These are phyloP conservation scores for Colletotrichum destructivum DNA, from an alignment of 2,329 filamentous ascomycete species.

Conservation along the genomic window DNA sequence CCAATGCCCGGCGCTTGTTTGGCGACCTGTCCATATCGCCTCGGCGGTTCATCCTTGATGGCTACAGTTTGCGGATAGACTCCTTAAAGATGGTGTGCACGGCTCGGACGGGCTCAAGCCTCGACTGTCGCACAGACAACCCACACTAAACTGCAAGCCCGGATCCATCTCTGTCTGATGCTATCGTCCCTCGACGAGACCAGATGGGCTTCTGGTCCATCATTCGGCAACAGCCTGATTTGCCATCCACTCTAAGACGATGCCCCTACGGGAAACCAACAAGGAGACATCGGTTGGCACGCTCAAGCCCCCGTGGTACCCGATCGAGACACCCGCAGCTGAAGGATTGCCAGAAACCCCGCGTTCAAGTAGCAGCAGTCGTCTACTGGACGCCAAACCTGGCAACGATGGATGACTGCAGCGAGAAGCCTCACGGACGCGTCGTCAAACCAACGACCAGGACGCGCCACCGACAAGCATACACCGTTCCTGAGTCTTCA, in stretches of 20 bases:
- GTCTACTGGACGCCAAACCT: constrained; percentile 10
- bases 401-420: constrained; percentile 25
- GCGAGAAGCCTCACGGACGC: constrained; percentile 26
- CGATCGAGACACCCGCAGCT: constrained; percentile 31
- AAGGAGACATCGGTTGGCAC: constrained; percentile 9
- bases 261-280: constrained; percentile 16
- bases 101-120: constrained; percentile 12
- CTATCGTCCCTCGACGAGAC: constrained; percentile 19
- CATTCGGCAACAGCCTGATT: constrained; percentile 15
- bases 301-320: constrained; percentile 10
- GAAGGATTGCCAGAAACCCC: constrained; percentile 32
- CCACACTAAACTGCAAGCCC: not conserved
- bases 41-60: constrained; percentile 25
- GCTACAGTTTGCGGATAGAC: not conserved
- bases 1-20: constrained; percentile 42
- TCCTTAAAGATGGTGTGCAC: constrained; percentile 8
- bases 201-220: too few relatives aligned
- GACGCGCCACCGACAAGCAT: constrained; percentile 24
- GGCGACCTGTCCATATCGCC: constrained; percentile 24
- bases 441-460: constrained; percentile 25
- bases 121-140: not conserved
- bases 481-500: constrained; percentile 9
- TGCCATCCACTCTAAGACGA: constrained; percentile 7
- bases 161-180: constrained; percentile 6
- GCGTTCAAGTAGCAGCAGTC: not conserved